Conservation (phyloP, 495 filamentous ascomycete genomes). For the Hypoxylon perforatum region DNA sequence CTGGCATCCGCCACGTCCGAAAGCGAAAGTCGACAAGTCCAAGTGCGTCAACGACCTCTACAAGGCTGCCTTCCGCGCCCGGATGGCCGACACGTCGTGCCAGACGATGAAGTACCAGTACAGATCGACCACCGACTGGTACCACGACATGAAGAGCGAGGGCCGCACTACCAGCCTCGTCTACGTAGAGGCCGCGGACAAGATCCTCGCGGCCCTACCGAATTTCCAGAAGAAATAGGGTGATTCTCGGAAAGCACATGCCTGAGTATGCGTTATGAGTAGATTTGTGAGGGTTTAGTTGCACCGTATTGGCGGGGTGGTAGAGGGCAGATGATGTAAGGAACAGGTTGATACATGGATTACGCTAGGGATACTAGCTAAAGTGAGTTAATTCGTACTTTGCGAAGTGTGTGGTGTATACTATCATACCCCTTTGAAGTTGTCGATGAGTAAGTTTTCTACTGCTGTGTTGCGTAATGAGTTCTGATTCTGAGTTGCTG, state of each 20-base stretch:
- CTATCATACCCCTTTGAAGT: no score
- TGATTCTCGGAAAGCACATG: not conserved
- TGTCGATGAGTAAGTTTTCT: no score
- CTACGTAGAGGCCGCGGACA: slow-evolving; percentile 49
- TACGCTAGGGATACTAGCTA: no score
- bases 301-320: no score
- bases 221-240: slow-evolving; percentile 13
- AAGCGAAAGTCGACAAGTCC: slow-evolving; percentile 29
- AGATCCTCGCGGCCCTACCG: slow-evolving; percentile 37
- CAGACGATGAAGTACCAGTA: slow-evolving; percentile 51
- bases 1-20: slow-evolving; percentile 55
- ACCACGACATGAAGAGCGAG: slow-evolving; percentile 52
- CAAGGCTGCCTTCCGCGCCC: slow-evolving; percentile 47
- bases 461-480: no score
- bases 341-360: no score
- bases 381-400: not conserved
- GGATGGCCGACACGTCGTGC: slow-evolving; percentile 10
- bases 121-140: slow-evolving; percentile 56
- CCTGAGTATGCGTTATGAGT: not conserved
- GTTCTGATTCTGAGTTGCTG: no score
- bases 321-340: no score
- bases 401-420: not conserved
- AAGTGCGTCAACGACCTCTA: slow-evolving; percentile 55
- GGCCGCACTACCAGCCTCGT: slow-evolving; percentile 54
- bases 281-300: not conserved